Base-by-base conservation (phyloP, 2,329 filamentous ascomycete genomes). In the Penicillium glabrum region DNA sequence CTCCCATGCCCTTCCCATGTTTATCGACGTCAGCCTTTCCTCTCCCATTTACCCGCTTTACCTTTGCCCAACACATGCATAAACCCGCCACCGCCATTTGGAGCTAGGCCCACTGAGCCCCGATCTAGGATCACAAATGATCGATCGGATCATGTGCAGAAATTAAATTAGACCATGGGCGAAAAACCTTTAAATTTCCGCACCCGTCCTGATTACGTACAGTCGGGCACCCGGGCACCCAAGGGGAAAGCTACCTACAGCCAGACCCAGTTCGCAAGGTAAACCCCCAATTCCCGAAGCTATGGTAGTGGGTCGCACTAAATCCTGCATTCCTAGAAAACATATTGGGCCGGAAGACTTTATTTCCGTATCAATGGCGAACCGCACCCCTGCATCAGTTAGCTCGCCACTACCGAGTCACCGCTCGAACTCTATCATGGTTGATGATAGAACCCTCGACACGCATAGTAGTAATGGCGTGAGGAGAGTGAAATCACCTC, bases 361-460 rank as follows among this genome's bases (percentile, higher is more conserved):
- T n/a, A 24, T 37, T 13, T 29, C 55, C 26, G n/a, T 27, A 14
- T 37, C 56, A 23, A 61, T 61, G 56, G 37, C 56, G 46, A 58
- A 49, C 57, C 54, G 59, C 49, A 35, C 50, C 10, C 37, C 41
- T 39, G 50, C 47, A 26, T 56, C 61, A 27, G 50, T 44, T 27
- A 59, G 54, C 29, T 52, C 51, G 13, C 46, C 59, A 29, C 45
- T 56, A 29, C 52, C 51, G 3, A 59, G 37, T 56, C 47, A 56
- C 51, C 46, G 50, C 43, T 43, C 53, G 46, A 44, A 41, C 10
- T 45, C 56, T 2, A 48, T 41, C 10, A 14, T 49, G 23, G 35
- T 51, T 11, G 59, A 61, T 39, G 59, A 59, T 21, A 46, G 47
- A 31, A 56, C 52, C 26, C 41, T 51, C 14, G 61, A 63, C 8